phyloP scores from a whole-genome alignment of 768 basidiomycete species.

The Panellus pusillus region DNA sequence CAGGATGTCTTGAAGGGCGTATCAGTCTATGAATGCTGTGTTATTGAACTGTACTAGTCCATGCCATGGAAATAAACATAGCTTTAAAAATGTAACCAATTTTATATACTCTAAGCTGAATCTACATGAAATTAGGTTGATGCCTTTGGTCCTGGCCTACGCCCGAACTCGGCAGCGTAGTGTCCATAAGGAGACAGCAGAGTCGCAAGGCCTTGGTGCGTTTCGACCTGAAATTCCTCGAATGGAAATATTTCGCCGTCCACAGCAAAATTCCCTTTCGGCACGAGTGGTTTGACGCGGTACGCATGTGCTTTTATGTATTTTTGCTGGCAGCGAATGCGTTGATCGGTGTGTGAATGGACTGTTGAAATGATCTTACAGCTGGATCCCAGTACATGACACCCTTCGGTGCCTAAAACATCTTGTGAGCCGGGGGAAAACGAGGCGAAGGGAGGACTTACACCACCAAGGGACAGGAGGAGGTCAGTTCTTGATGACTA shows the following conservation, averaged over 20 bases:
- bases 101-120: neutral
- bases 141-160: constrained; percentile 18
- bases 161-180: constrained; percentile 58
- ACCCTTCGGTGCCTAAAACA: constrained; percentile 42
- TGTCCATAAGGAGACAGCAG: constrained; percentile 62
- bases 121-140: neutral
- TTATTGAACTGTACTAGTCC: no score
- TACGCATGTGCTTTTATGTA: constrained; percentile 78
- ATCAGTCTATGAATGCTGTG: no score
- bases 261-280: constrained; percentile 60
- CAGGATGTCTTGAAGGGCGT: no score
- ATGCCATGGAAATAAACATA: neutral
- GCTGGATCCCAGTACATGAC: constrained; percentile 59
- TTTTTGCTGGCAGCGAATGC: constrained; percentile 45
- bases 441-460: constrained; percentile 18
- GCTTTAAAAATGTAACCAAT: no score
- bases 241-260: constrained; percentile 82
- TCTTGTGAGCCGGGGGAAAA: no score
- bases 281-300: constrained; percentile 59
- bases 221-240: constrained; percentile 75
- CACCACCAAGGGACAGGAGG: constrained; percentile 56
- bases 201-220: constrained; percentile 65
- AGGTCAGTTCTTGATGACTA: constrained; percentile 54
- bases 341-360: neutral
- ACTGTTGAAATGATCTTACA: constrained; percentile 37